These are phyloP conservation scores for Echium plantagineum DNA, from an alignment of 257 asterid genomes.

Conservation along the genomic window DNA sequence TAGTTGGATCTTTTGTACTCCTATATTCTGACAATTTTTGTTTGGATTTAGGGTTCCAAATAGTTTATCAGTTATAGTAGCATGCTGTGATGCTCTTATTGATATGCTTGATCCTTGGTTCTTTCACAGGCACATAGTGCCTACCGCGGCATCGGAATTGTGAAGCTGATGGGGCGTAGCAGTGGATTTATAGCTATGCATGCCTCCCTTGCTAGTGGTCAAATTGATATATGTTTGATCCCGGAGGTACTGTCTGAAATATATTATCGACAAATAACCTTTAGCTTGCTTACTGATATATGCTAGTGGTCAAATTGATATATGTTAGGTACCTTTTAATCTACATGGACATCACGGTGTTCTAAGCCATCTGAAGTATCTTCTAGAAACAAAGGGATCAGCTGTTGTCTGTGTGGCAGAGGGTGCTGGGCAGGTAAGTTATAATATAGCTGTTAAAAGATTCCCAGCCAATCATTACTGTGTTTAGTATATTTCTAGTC, in stretches of 20 bases:
- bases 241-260: constrained; percentile 56
- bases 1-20: background rate
- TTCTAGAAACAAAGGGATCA: constrained; percentile 79
- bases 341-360: constrained; percentile 94
- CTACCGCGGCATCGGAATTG: constrained; percentile 84
- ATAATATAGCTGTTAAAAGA: background rate
- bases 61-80: background rate
- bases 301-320: constrained; percentile 13
- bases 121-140: constrained; percentile 90
- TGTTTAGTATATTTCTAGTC: too few species aligned
- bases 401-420: constrained; percentile 95
- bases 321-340: constrained; percentile 66
- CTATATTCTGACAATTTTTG: constrained; percentile 1
- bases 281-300: constrained; percentile 5
- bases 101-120: constrained; percentile 8
- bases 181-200: constrained; percentile 98
- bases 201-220: constrained; percentile 98
- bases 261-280: background rate
- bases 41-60: background rate
- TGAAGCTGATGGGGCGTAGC: constrained; percentile 95
- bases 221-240: constrained; percentile 83
- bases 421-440: constrained; percentile 92
- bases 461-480: too few species aligned
- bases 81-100: background rate
- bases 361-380: constrained; percentile 64